Conservation (phyloP, 345 rosid genomes). For the Melaleuca quinquenervia region DNA sequence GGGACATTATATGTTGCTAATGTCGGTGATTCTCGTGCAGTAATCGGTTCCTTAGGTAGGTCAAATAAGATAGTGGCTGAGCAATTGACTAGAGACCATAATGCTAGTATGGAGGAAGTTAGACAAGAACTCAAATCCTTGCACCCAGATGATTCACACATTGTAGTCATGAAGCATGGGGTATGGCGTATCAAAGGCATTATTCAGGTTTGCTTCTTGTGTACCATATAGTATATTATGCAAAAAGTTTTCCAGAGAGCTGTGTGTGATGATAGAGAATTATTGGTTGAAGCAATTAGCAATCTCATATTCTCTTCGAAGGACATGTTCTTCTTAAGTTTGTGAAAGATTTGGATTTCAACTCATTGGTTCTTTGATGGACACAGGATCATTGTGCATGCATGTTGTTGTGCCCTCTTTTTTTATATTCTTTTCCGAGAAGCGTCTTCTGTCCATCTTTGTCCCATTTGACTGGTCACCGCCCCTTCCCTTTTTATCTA, state of each 20-base stretch:
- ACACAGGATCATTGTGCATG: not conserved
- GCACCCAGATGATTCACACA: slow-evolving; percentile 82
- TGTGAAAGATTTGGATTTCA: not conserved
- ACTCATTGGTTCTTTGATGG: not conserved
- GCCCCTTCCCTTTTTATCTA: not conserved
- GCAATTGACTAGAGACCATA: slow-evolving; percentile 78
- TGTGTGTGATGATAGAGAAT: not conserved
- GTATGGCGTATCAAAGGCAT: slow-evolving; percentile 99
- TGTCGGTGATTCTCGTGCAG: slow-evolving; percentile 93
- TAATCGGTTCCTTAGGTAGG: slow-evolving; percentile 45
- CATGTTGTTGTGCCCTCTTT: not conserved
- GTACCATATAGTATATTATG: not conserved
- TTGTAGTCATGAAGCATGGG: slow-evolving; percentile 77
- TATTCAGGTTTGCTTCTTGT: slow-evolving; percentile 60
- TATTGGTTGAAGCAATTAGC: not conserved
- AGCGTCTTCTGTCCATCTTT: not conserved
- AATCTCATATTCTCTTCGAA: not conserved
- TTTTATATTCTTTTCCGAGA: not conserved
- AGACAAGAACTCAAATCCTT: slow-evolving; percentile 75
- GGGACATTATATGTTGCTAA: slow-evolving; percentile 80
- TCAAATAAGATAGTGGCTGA: slow-evolving; percentile 74
- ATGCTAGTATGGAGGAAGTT: slow-evolving; percentile 82
- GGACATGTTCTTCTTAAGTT: not conserved
- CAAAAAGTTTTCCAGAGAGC: not conserved
- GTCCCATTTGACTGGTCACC: not conserved